Base-by-base conservation (phyloP, 2,329 filamentous ascomycete genomes). In the Ramularia collo-cygni region DNA sequence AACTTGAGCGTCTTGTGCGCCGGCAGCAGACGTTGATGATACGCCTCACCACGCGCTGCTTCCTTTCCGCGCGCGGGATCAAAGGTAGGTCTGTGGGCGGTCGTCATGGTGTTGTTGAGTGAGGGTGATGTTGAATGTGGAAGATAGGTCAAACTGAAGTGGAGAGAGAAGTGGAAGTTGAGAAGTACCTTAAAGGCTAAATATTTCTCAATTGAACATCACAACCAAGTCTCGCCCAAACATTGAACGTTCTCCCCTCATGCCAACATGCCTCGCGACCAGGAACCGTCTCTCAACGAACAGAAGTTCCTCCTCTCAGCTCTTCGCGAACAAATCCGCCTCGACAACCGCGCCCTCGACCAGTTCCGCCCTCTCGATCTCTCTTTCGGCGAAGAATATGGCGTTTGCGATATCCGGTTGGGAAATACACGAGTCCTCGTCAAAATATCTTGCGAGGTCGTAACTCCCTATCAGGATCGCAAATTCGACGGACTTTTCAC, bases 11-110 rank as follows among this genome's bases (percentile, higher is more conserved):
- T 81, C 9, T 86, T 96, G 64, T 98, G 84, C 21, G 92, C 92
- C 24, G 92, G 90, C 10, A 95, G 81, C 12, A 96, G 83, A 55
- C 92, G 84, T 66, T 96, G 90, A 63, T 98, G 92, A 70, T 95
- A 96, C 55, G 88, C 90, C 35, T 87, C 85, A 34, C 92, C 92
- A 57, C 88, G 83, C 44, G 88, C 83, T 57, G 89, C 87, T 67
- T 98, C 92, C 73, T 95, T 95, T 62, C 92, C 92, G 61, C 83
- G 80, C 29, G 90, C 89, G 51, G 92, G 92, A 64, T 98, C 92
- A 61, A 98, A 98, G 0, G 92, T 98, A 41, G 92, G 92, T 68
- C 92, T 84, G 62, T 81, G 79, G 42, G 79, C 79, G 66, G 65
- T 68, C 27, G 62, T 65, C 70, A 72, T 72, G 10, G 48, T 66